Evolutionary conservation across 176 grass and related monocot species (phyloP).

Genomic region (Leersia perrieri): DNA sequence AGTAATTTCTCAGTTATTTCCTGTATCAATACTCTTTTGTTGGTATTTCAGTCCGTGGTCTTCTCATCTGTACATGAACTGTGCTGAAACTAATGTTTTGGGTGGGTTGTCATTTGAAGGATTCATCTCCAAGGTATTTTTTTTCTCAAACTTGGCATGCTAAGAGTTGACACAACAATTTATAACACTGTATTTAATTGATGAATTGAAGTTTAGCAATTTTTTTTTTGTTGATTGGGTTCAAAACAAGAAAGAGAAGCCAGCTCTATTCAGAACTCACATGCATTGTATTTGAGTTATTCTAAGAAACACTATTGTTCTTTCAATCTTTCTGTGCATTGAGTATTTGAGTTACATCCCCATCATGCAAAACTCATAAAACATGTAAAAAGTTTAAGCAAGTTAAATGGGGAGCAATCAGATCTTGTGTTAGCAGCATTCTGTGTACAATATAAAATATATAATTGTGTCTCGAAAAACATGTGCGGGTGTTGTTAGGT

Average conservation of each 20-base stretch:
- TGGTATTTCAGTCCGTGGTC: slow-evolving; percentile 69
- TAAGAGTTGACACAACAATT: not conserved
- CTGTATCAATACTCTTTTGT: not conserved
- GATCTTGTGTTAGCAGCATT: no score
- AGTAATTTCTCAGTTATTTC: no score
- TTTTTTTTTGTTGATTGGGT: not conserved
- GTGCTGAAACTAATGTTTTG: slow-evolving; percentile 85
- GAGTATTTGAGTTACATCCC: not conserved
- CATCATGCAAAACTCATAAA: not conserved
- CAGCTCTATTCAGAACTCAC: not conserved
- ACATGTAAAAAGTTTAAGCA: no score
- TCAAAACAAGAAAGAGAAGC: slow-evolving; percentile 3
- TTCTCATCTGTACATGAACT: slow-evolving; percentile 64
- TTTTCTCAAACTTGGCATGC: not conserved
- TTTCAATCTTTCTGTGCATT: not conserved
- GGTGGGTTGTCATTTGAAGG: slow-evolving; percentile 86
- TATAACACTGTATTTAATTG: not conserved
- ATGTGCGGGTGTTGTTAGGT: no score
- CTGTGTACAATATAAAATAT: no score
- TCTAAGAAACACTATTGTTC: not conserved
- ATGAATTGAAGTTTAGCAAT: not conserved
- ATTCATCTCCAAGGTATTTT: slow-evolving; percentile 82
- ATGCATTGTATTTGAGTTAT: not conserved
- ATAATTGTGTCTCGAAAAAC: no score
- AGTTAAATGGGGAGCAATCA: no score